Percentiles rank a stretch among this genome's conserved stretches.
Conservation (phyloP, 208 protist genomes). For the Trypanosoma conorhini region DNA sequence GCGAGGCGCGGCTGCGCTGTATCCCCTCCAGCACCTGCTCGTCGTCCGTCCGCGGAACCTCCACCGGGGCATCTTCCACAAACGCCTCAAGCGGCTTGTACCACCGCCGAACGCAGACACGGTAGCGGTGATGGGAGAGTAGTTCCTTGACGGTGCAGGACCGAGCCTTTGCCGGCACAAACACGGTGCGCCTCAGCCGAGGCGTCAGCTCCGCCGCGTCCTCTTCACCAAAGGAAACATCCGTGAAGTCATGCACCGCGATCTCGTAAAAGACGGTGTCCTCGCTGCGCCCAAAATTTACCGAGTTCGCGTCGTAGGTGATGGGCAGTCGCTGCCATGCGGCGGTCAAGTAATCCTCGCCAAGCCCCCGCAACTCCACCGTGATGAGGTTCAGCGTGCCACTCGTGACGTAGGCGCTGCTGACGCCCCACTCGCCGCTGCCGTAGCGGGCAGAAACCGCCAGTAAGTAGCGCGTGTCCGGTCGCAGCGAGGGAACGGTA, state of each 20-base stretch:
- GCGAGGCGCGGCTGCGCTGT: conserved; percentile 43
- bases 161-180: conserved; percentile 56
- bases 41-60: conserved; percentile 24
- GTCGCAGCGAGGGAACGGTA: conserved; percentile 54
- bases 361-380: conserved; percentile 58
- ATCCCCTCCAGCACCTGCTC: conserved; percentile 45
- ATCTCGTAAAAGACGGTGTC: conserved; percentile 84
- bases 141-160: conserved; percentile 64
- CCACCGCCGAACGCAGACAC: conserved; percentile 85
- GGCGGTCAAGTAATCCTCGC: conserved; percentile 83
- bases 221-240: conserved; percentile 59
- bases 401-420: conserved; percentile 49
- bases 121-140: conserved; percentile 75
- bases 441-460: conserved; percentile 77
- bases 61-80: conserved; percentile 15
- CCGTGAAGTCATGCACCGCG: conserved; percentile 67
- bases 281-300: conserved; percentile 66
- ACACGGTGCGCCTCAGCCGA: conserved; percentile 21
- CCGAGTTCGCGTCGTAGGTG: conserved; percentile 46
- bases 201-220: conserved; percentile 24
- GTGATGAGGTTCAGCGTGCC: conserved; percentile 79
- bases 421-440: conserved; percentile 67
- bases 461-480: conserved; percentile 73
- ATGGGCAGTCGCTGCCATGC: conserved; percentile 76
- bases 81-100: conserved; percentile 72